Base-by-base conservation (phyloP, 495 filamentous ascomycete genomes). In the Clohesyomyces aquaticus region DNA sequence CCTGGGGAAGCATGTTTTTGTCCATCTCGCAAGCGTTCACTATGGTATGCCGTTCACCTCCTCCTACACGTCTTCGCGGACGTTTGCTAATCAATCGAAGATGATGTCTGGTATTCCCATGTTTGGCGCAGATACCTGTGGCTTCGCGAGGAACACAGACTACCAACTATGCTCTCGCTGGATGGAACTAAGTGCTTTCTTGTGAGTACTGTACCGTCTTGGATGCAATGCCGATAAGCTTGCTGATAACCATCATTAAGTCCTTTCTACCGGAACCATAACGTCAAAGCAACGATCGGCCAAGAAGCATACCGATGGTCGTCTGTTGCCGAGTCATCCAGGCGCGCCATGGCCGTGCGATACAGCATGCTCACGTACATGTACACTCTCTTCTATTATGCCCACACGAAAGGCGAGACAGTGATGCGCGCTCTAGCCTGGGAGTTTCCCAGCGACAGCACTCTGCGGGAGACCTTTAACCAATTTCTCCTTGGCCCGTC, bases 191-290 rank as follows among this genome's bases (percentile, higher is more conserved):
- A n/a, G 12, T 28, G 26, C 52, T 8, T 35, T 38, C 14, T 41
- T 38, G n/a, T n/a, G n/a, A n/a, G n/a, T n/a, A n/a, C n/a, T n/a
- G n/a, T n/a, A n/a, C n/a, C n/a, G n/a, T n/a, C n/a, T n/a, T n/a
- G n/a, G n/a, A n/a, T n/a, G n/a, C n/a, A n/a, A n/a, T n/a, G n/a
- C n/a, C n/a, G n/a, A n/a, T n/a, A n/a, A n/a, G n/a, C n/a, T n/a
- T n/a, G n/a, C n/a, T n/a, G n/a, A n/a, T n/a, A n/a, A n/a, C n/a
- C n/a, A n/a, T n/a, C n/a, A n/a, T n/a, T n/a, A n/a, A n/a, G n/a
- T 77, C 88, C 89, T 1, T 92, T 93, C 76, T 94, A 91, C 72
- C 82, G 89, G 1, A 92, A 92, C 72, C 90, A 94, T 77, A 91
- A 92, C 68, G 77, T 77, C 6, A 75, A 86, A 19, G 77, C 77